Evolutionary conservation across 140 eudicot genomes (phyloP).

Genomic region (Stevia rebaudiana): DNA sequence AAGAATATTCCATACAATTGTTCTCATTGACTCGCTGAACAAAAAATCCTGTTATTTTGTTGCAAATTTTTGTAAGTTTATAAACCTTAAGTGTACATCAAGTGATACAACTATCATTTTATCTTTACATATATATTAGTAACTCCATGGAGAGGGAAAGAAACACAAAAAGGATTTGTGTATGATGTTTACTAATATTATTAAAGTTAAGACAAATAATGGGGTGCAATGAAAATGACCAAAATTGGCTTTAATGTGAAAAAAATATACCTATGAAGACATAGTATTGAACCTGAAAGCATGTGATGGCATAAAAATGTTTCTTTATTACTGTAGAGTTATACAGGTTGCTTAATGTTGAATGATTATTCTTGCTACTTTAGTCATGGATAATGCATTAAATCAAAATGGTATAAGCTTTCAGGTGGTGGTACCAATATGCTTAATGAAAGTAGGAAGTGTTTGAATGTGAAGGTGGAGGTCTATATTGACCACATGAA

Average conservation of each 20-base stretch:
- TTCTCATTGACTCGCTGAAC: background rate
- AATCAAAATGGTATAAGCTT: background rate
- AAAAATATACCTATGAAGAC: background rate
- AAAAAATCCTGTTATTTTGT: background rate
- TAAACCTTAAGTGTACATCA: background rate
- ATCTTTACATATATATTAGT: background rate
- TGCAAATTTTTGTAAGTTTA: background rate
- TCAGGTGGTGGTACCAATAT: background rate
- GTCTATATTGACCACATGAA: background rate
- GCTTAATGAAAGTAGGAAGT: background rate
- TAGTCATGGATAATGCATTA: background rate
- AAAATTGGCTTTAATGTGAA: background rate
- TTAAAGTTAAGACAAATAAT: background rate
- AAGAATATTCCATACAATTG: background rate
- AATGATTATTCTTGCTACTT: background rate
- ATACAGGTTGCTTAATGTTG: background rate
- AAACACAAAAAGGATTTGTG: background rate
- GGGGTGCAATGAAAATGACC: background rate
- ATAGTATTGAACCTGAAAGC: background rate
- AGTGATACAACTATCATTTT: background rate
- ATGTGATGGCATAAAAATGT: slow-evolving; percentile 3
- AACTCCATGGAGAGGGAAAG: slow-evolving; percentile 1
- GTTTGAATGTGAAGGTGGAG: background rate
- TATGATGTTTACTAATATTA: background rate
- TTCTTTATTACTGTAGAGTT: background rate